phyloP scores from a whole-genome alignment of 2,329 filamentous ascomycete genomes.

The Leptosphaerulina australis region DNA sequence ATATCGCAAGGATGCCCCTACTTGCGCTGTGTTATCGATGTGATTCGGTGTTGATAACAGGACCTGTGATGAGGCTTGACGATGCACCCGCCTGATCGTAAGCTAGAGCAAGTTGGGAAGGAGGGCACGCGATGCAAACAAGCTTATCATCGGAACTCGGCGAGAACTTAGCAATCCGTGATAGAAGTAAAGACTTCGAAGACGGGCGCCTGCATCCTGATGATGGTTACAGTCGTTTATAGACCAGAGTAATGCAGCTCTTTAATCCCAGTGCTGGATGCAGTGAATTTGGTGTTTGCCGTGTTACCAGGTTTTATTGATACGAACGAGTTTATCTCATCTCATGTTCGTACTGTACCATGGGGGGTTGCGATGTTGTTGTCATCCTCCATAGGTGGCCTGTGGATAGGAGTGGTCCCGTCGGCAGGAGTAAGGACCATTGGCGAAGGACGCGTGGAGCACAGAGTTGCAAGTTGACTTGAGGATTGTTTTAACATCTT shows the following conservation, averaged over 20 bases:
- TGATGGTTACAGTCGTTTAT: background rate
- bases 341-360: background rate
- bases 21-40: background rate
- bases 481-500: conserved; percentile 19
- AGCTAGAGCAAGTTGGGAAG: conserved; percentile 11
- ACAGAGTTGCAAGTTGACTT: background rate
- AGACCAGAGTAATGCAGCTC: no score
- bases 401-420: background rate
- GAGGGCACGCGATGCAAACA: conserved; percentile 10
- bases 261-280: no score
- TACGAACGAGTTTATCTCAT: no score
- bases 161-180: background rate
- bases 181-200: no score
- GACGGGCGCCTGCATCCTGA: background rate
- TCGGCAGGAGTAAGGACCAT: conserved; percentile 3
- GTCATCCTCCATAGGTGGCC: background rate
- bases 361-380: no score
- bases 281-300: no score
- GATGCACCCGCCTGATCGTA: conserved; percentile 1
- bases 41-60: conserved; percentile 17
- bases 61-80: conserved; percentile 1
- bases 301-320: no score
- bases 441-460: background rate
- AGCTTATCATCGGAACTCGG: conserved; percentile 15
- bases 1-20: conserved; percentile 10